A percentile compares a stretch with the other conserved stretches of the same genome.
Conservation (phyloP, 768 basidiomycete species). For the Calocera cornea region DNA sequence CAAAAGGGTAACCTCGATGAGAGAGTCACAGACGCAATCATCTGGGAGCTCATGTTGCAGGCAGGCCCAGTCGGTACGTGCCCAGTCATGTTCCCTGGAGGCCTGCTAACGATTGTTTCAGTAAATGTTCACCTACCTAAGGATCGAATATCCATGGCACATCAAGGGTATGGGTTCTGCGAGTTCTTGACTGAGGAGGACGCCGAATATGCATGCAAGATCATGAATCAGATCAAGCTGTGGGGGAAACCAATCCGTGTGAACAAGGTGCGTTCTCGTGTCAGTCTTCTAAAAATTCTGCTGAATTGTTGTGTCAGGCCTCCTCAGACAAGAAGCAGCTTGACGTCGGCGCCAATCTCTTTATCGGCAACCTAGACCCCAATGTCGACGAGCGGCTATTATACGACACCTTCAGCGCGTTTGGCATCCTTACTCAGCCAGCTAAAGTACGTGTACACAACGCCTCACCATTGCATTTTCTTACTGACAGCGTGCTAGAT, state of each 20-base stretch:
- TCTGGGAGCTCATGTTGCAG: conserved; percentile 98
- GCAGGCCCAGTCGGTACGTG: conserved; percentile 92
- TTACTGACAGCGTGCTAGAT: conserved; percentile 42
- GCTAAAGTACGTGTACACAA: conserved; percentile 48
- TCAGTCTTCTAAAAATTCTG: too few species aligned
- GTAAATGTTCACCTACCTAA: conserved; percentile 98
- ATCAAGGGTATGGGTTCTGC: conserved; percentile 99
- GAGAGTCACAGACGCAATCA: conserved; percentile 78
- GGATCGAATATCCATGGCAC: conserved; percentile 94
- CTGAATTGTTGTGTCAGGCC: too few species aligned
- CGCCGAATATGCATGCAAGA: conserved; percentile 99
- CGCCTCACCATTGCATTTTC: background rate
- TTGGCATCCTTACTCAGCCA: conserved; percentile 82
- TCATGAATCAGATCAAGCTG: conserved; percentile 99
- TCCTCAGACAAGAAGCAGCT: conserved; percentile 97
- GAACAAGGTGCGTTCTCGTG: conserved; percentile 77
- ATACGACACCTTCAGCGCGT: conserved; percentile 91
- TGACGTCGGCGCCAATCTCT: conserved; percentile 94
- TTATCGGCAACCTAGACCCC: conserved; percentile 90
- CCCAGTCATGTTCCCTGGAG: background rate
- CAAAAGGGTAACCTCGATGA: conserved; percentile 91
- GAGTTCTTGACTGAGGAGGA: conserved; percentile 98
- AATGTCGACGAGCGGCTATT: conserved; percentile 86
- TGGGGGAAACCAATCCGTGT: conserved; percentile 98
- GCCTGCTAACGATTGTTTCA: conserved; percentile 21